A percentile compares a stretch with the other conserved stretches of the same genome.
phyloP scores from a whole-genome alignment of 192 early-diverging fungal species.

The Gaertneriomyces semiglobifer region DNA sequence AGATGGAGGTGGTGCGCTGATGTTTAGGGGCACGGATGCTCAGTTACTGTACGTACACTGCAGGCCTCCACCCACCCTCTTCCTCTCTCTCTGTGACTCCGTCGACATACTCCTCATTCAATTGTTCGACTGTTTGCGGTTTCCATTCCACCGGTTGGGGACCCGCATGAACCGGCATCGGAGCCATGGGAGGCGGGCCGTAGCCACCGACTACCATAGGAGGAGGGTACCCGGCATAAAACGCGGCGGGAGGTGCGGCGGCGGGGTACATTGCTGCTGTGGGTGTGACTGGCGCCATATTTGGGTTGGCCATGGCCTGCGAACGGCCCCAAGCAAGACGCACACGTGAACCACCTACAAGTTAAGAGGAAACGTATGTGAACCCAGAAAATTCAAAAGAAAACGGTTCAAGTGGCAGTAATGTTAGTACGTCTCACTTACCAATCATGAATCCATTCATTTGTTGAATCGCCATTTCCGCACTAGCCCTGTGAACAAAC shows the following conservation, averaged over 20 bases:
- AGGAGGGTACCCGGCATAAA: background rate
- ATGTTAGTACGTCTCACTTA: background rate
- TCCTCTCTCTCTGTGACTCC: background rate
- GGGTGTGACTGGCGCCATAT: no score
- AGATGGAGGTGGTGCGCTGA: no score
- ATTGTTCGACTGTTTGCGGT: conserved; percentile 30
- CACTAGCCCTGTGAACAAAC: conserved; percentile 74
- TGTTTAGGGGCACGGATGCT: no score
- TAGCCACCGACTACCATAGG: conserved; percentile 10
- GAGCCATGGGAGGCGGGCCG: background rate
- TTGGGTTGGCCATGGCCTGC: conserved; percentile 29
- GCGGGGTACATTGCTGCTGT: conserved; percentile 17
- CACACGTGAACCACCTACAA: conserved; percentile 54
- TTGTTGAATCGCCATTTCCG: conserved; percentile 85
- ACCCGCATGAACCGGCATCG: conserved; percentile 10
- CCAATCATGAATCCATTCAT: conserved; percentile 89
- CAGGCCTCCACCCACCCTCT: conserved; percentile 1
- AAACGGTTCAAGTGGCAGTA: background rate
- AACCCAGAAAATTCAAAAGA: background rate
- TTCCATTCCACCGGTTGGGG: conserved; percentile 26
- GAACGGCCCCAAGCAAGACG: conserved; percentile 72
- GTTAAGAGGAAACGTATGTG: background rate
- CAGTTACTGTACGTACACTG: conserved; percentile 9
- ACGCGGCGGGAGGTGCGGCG: conserved; percentile 5
- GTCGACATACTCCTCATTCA: conserved; percentile 30